Evolutionary conservation across 805 yeast genomes (phyloP).

Genomic region (Ogataea saltuana): DNA sequence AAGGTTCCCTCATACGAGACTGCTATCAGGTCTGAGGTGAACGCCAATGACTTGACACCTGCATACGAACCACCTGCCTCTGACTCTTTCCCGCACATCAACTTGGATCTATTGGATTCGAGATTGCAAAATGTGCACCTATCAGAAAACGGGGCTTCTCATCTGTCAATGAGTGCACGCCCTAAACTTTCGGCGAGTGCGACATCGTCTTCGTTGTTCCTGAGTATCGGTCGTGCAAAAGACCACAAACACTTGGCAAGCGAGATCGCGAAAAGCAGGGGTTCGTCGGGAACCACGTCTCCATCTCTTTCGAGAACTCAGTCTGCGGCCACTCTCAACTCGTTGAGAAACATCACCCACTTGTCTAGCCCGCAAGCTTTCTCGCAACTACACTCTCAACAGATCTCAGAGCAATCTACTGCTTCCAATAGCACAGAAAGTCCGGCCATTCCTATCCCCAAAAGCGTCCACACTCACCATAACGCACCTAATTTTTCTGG

Average conservation of each 20-base stretch:
- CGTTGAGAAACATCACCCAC: conserved; percentile 9
- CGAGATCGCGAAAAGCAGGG: conserved; percentile 34
- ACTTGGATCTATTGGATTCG: conserved; percentile 35
- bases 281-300: conserved; percentile 39
- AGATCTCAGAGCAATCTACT: conserved; percentile 8
- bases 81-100: conserved; percentile 40
- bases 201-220: conserved; percentile 12
- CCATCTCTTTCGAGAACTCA: conserved; percentile 42
- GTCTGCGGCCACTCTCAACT: conserved; percentile 34
- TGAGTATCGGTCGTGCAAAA: conserved; percentile 16
- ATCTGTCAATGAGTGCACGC: conserved; percentile 5
- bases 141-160: conserved; percentile 11
- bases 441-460: conserved; percentile 10
- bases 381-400: conserved; percentile 5
- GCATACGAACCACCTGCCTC: conserved; percentile 61
- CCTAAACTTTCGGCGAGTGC: conserved; percentile 18
- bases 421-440: conserved; percentile 2
- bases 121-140: conserved; percentile 29
- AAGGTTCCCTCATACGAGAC: conserved; percentile 83
- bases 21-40: conserved; percentile 60
- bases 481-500: conserved; percentile 4
- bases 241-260: conserved; percentile 22
- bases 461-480: conserved; percentile 12
- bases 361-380: conserved; percentile 2
- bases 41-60: conserved; percentile 65